Conservation (phyloP, 768 basidiomycete genomes). For the Collybia mongolica region DNA sequence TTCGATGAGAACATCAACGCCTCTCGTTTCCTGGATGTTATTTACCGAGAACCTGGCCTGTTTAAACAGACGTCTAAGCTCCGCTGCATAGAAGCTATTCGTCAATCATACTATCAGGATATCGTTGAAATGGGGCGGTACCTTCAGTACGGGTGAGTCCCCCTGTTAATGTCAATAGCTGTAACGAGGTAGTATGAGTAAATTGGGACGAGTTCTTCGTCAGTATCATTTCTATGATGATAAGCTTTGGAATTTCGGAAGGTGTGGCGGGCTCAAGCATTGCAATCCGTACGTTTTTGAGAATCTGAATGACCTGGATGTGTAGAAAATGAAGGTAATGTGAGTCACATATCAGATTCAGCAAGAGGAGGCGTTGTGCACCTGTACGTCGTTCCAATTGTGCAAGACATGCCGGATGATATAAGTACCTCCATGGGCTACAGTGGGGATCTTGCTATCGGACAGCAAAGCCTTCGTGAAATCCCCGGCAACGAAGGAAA, state of each 20-base stretch:
- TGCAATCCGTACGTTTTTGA: constrained; percentile 8
- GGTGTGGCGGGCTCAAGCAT: constrained; percentile 5
- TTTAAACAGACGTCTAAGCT: constrained; percentile 1
- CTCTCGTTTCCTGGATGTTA: not conserved
- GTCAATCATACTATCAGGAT: not conserved
- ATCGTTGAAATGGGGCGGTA: not conserved
- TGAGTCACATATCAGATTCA: not conserved
- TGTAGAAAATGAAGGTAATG: no score
- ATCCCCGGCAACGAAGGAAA: constrained; percentile 5
- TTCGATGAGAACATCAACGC: constrained; percentile 5
- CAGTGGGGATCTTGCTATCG: constrained; percentile 7
- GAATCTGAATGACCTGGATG: constrained; percentile 7
- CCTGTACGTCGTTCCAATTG: constrained; percentile 8
- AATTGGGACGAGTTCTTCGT: constrained; percentile 3
- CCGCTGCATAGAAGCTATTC: not conserved
- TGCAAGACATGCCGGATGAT: constrained; percentile 9
- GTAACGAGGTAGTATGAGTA: constrained; percentile 6
- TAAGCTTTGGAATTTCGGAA: constrained; percentile 1
- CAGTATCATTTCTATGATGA: constrained; percentile 7
- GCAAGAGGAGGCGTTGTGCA: not conserved
- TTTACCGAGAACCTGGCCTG: constrained; percentile 5
- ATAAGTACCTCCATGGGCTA: constrained; percentile 3
- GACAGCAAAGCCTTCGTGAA: constrained; percentile 5
- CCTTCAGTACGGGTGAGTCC: constrained; percentile 9
- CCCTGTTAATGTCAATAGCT: constrained; percentile 6